phyloP scores from a whole-genome alignment of 1,139 yeast species.

The Candida tropicalis region DNA sequence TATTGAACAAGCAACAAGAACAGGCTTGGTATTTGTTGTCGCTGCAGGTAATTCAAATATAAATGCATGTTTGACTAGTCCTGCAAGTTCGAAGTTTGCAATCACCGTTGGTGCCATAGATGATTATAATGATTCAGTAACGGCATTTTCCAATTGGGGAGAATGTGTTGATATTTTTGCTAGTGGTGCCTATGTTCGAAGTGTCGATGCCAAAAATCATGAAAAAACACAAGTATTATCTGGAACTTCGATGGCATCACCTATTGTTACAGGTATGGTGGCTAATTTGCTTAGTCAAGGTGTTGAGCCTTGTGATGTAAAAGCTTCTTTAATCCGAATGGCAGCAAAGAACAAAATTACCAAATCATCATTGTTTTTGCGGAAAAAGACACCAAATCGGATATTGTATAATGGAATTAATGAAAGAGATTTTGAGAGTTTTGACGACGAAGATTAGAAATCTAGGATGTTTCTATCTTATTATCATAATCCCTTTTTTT shows the following conservation, averaged over 20 bases:
- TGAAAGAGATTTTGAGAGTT: conserved; percentile 17
- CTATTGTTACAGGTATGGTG: conserved; percentile 73
- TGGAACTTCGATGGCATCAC: conserved; percentile 91
- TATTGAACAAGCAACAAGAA: conserved; percentile 64
- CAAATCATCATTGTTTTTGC: conserved; percentile 29
- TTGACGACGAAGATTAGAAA: conserved; percentile 13
- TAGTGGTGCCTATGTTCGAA: conserved; percentile 68
- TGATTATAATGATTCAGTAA: conserved; percentile 66
- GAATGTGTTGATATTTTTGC: conserved; percentile 83
- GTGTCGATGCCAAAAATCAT: conserved; percentile 36
- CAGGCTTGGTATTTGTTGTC: conserved; percentile 78
- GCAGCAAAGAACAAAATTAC: conserved; percentile 42
- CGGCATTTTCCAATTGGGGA: conserved; percentile 87
- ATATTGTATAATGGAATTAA: conserved; percentile 38
- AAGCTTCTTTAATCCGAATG: conserved; percentile 37
- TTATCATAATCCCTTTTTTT: neutral
- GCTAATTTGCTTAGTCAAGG: conserved; percentile 69
- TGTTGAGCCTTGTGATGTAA: conserved; percentile 42
- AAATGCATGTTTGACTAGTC: conserved; percentile 79
- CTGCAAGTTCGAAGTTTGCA: conserved; percentile 72
- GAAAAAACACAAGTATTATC: conserved; percentile 50
- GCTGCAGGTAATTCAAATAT: conserved; percentile 87
- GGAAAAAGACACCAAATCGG: conserved; percentile 40
- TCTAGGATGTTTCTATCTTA: too few relatives aligned
- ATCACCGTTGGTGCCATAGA: conserved; percentile 89